Evolutionary conservation across 192 early-diverging fungal genomes (phyloP), one percentile per base, ranked within the genome.

Genomic region (Backusella mclennaniae): DNA sequence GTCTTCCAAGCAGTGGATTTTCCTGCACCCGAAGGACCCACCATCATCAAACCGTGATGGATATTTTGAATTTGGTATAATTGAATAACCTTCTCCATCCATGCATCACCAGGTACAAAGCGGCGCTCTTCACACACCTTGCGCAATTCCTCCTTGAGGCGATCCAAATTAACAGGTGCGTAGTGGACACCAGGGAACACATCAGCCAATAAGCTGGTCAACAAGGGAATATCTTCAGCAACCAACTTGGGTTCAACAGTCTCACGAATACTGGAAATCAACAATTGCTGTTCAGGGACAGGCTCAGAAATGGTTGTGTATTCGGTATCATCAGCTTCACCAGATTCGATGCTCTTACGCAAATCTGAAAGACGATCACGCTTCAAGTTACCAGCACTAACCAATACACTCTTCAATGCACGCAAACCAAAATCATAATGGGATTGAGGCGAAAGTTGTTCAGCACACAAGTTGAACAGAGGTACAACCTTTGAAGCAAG

Each of bases 351-450:
- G 17, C 71, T 41, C 8, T 77, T 74, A 63, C 92, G 85, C 14
- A 92, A 71, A 36, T 71, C 74, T 36, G 87, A 82, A 15, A 94
- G 83, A 36, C 90, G 87, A 73, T 96, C 93, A 73, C 98, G 92
- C 83, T 99, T 98, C 77, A 99, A 83, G 73, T 97, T 98, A 85
- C 98, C 98, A n/a, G 98, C 98, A 83, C 93, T 95, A n/a, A 98
- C 94, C 53, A 99, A 85, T 19, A 99, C 98, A 91, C 96, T 96
- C 86, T 99, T 99, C 23, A 99, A 85, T 1, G 97, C 95, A 76
- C 98, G 94, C 74, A 99, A 89, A 66, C 98, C 98, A 87, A 99
- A 99, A 83, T 99, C 98, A 79, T 99, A 99, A 82, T 99, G 98
- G 29, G 93, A 91, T 90, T 99, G 97, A 41, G 93, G 89, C 14